Base-by-base conservation (phyloP, 805 yeast species). In the Wickerhamomyces silvicola region DNA sequence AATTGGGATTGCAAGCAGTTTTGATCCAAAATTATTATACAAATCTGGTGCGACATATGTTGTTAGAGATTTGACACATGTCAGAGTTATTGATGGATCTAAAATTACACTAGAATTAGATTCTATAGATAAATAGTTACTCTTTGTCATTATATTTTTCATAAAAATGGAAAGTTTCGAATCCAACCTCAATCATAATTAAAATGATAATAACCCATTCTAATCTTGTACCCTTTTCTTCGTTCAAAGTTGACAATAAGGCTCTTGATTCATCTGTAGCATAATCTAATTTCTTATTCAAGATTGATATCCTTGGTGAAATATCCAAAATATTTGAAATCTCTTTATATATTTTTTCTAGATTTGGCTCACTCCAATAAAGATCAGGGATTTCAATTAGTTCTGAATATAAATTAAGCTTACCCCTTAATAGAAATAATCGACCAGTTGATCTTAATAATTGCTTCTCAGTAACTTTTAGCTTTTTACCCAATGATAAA, bases 341-440 rank as follows among this genome's bases (percentile, higher is more conserved):
- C 13, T 73, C 68, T 30, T 77, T 72, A 55, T 85, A 88, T 8
- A 86, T 75, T 33, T 68, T 68, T 50, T 88, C 97, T 33, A 88
- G 62, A 21, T 76, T 75, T 1, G 96, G 94, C 50, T 87, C 95
- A 28, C 85, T 72, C 97, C 97, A 88, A 56, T 87, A 88, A 26
- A 86, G 59, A 54, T 88, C 97, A 0, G 97, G 97, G 0, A 94
- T 85, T 46, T 87, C 96, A 19, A 85, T 84, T 37, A 88, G 66
- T 48, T 87, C 95, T 8, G 90, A 81, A 55, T 88, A 86, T 20
- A 88, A 60, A 46, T 88, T 88, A 43, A 88, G 66, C 43, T 81
- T 81, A 1, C 95, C 95, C 38, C 97, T 63, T 10, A 88, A 62
- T 26, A 84, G 60, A 42, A 88, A 72, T 15, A 88, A 61, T 33